A percentile compares a stretch with the other conserved stretches of the same genome.
These are phyloP conservation scores for Plenodomus lindquistii DNA, from an alignment of 2,329 filamentous ascomycete species.

Conservation along the genomic window DNA sequence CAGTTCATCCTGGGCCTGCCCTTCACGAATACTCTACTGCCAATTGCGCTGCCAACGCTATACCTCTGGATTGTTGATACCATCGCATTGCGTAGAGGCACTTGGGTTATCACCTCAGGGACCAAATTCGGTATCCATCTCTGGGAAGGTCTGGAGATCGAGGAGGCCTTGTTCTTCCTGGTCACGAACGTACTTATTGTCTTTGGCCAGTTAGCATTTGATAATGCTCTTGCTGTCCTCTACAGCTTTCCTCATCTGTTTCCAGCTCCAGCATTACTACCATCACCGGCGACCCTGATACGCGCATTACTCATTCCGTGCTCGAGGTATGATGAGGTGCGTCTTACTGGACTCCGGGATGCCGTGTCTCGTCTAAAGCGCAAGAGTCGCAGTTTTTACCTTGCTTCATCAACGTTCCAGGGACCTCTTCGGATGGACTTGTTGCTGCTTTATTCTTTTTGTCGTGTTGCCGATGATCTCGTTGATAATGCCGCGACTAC, in stretches of 20 bases:
- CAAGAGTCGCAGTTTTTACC: conserved; percentile 75
- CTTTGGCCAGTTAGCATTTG: conserved; percentile 69
- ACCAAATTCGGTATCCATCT: conserved; percentile 68
- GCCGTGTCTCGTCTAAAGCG: conserved; percentile 61
- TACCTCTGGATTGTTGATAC: conserved; percentile 77
- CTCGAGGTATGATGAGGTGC: conserved; percentile 59
- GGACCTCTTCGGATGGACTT: conserved; percentile 70
- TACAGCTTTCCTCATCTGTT: conserved; percentile 66
- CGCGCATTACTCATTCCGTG: conserved; percentile 56
- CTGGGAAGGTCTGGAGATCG: conserved; percentile 69
- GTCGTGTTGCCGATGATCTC: conserved; percentile 72
- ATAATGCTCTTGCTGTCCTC: conserved; percentile 68
- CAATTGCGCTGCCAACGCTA: conserved; percentile 66
- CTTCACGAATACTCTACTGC: conserved; percentile 58
- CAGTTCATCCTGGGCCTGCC: conserved; percentile 67
- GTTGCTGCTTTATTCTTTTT: conserved; percentile 73
- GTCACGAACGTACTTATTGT: conserved; percentile 71
- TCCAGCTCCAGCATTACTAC: conserved; percentile 53
- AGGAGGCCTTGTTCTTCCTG: conserved; percentile 76
- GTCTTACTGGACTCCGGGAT: conserved; percentile 62
- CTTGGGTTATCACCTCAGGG: conserved; percentile 70
- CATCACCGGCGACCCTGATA: conserved; percentile 56
- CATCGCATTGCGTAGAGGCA: conserved; percentile 67
- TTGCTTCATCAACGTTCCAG: conserved; percentile 71
- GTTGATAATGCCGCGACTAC: conserved; percentile 65